Conservation (phyloP, 768 basidiomycete species). For the Leccinellum albellum region DNA sequence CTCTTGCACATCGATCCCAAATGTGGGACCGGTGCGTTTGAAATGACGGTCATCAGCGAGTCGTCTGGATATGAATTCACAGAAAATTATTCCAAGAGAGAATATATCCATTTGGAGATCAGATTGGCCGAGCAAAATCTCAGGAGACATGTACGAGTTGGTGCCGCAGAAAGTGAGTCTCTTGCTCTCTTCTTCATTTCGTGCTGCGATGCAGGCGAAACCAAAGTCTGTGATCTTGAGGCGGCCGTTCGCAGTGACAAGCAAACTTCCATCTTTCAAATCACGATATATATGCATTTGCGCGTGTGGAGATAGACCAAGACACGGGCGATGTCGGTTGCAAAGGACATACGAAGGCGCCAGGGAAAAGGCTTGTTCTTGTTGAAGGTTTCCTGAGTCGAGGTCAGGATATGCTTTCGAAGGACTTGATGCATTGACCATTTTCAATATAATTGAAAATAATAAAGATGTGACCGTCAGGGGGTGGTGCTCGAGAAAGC, state of each 20-base stretch:
- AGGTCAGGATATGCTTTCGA: constrained; percentile 1
- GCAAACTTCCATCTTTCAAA: constrained; percentile 94
- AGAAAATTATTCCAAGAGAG: constrained; percentile 88
- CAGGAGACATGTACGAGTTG: constrained; percentile 95
- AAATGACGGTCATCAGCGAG: constrained; percentile 82
- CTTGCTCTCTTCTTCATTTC: constrained; percentile 85
- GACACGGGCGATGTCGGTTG: constrained; percentile 89
- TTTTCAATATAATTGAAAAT: constrained; percentile 93
- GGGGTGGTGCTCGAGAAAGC: constrained; percentile 71
- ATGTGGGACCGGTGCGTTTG: constrained; percentile 75
- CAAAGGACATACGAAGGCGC: constrained; percentile 91
- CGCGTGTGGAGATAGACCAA: constrained; percentile 97
- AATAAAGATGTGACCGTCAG: constrained; percentile 86
- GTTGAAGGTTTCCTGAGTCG: constrained; percentile 67
- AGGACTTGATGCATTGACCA: constrained; percentile 34
- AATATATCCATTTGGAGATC: constrained; percentile 93
- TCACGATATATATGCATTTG: constrained; percentile 85
- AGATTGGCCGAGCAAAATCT: constrained; percentile 88
- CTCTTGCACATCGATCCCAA: constrained; percentile 74
- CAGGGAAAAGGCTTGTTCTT: constrained; percentile 83
- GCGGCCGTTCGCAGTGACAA: constrained; percentile 91
- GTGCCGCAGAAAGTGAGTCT: constrained; percentile 86
- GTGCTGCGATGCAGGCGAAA: constrained; percentile 89
- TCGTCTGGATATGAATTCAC: constrained; percentile 80
- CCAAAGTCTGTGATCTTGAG: constrained; percentile 99